These are phyloP conservation scores for Scutellaria galericulata DNA, from an alignment of 257 asterid species.

Conservation along the genomic window DNA sequence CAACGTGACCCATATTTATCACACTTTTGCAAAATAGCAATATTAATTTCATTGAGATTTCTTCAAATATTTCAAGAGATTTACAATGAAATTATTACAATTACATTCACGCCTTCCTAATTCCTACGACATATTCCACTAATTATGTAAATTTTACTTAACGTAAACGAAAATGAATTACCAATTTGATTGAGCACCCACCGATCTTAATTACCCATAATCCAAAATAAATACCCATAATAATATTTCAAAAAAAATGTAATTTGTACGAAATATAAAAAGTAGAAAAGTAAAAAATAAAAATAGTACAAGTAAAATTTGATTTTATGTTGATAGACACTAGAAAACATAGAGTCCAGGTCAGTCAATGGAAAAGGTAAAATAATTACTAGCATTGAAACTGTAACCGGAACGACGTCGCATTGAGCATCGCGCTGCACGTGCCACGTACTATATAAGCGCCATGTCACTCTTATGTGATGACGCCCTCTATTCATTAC, in stretches of 20 bases:
- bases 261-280: neutral
- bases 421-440: constrained; percentile 2
- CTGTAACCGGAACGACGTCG: constrained; percentile 38
- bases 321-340: neutral
- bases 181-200: neutral
- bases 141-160: neutral
- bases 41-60: constrained; percentile 6
- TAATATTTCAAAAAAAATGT: too few relatives aligned
- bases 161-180: neutral
- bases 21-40: neutral
- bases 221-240: neutral
- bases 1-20: too few relatives aligned
- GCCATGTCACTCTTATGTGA: constrained; percentile 38
- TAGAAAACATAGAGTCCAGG: neutral
- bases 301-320: neutral
- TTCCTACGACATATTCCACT: constrained; percentile 26
- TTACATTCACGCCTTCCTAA: neutral
- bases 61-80: constrained; percentile 1
- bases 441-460: constrained; percentile 40
- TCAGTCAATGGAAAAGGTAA: neutral
- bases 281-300: neutral
- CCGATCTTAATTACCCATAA: neutral
- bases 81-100: neutral
- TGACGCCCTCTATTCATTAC: constrained; percentile 15
- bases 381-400: constrained; percentile 25